Percentiles rank a stretch among this genome's conserved stretches.
Evolutionary conservation across 306 rosid species (phyloP).

Genomic region (Sicyos baderoa): DNA sequence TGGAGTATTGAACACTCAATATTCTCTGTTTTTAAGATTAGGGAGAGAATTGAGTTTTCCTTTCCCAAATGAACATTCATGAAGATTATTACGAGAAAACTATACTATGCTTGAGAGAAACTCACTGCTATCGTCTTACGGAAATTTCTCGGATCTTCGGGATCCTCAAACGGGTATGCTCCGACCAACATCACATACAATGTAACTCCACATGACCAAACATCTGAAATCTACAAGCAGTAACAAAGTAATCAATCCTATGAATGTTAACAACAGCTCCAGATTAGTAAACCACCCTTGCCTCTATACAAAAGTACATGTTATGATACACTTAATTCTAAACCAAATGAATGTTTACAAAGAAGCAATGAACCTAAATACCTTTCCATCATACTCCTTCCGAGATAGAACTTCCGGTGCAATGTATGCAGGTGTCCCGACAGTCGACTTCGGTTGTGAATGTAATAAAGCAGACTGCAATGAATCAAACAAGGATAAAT

Average conservation of each 20-base stretch:
- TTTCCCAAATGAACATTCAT: background rate
- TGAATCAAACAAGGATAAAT: background rate
- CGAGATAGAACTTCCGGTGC: slow-evolving; percentile 82
- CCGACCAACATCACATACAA: slow-evolving; percentile 85
- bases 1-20: slow-evolving; percentile 59
- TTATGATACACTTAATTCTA: background rate
- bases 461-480: slow-evolving; percentile 73
- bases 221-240: slow-evolving; percentile 67
- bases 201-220: slow-evolving; percentile 97
- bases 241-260: slow-evolving; percentile 4
- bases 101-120: slow-evolving; percentile 16
- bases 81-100: background rate
- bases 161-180: slow-evolving; percentile 92
- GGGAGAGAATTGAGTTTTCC: background rate
- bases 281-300: background rate
- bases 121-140: slow-evolving; percentile 61
- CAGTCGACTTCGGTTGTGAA: slow-evolving; percentile 81
- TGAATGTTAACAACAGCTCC: background rate
- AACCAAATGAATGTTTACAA: background rate
- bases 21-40: slow-evolving; percentile 59
- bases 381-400: slow-evolving; percentile 89
- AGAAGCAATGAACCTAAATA: slow-evolving; percentile 20
- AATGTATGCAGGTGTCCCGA: slow-evolving; percentile 92
- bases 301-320: background rate
- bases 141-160: slow-evolving; percentile 68